phyloP scores from a whole-genome alignment of 768 basidiomycete species.

The Boletales sp. region DNA sequence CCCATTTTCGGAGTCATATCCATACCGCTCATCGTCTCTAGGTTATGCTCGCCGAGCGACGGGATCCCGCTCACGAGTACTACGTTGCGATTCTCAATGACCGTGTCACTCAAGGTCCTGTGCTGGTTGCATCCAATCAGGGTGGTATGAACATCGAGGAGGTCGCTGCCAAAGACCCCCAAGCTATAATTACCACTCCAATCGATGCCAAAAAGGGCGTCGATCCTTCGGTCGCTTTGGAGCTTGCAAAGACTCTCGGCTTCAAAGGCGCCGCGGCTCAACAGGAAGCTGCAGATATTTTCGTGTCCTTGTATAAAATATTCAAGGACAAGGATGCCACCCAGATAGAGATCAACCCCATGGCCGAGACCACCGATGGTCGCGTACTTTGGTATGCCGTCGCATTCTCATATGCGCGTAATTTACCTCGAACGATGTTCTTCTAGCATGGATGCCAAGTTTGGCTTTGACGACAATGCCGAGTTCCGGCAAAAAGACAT shows the following conservation, averaged over 20 bases:
- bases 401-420: background rate
- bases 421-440: background rate
- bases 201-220: slow-evolving; percentile 85
- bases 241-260: slow-evolving; percentile 85
- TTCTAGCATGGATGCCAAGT: slow-evolving; percentile 97
- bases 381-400: slow-evolving; percentile 84
- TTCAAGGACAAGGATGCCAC: slow-evolving; percentile 99
- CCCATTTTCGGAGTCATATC: background rate
- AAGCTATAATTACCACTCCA: slow-evolving; percentile 92
- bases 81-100: slow-evolving; percentile 97
- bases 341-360: slow-evolving; percentile 98
- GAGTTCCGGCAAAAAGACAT: slow-evolving; percentile 95
- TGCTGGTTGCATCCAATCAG: slow-evolving; percentile 89
- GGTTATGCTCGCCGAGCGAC: slow-evolving; percentile 98
- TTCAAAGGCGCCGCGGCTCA: slow-evolving; percentile 72
- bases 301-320: slow-evolving; percentile 90
- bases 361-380: slow-evolving; percentile 90
- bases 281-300: slow-evolving; percentile 87
- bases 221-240: slow-evolving; percentile 63
- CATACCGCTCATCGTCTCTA: slow-evolving; percentile 30
- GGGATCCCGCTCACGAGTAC: slow-evolving; percentile 93
- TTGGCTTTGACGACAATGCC: slow-evolving; percentile 99
- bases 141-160: slow-evolving; percentile 99
- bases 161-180: slow-evolving; percentile 93
- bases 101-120: slow-evolving; percentile 82